Evolutionary conservation across 73 alveolate genomes (phyloP).

Genomic region (Paraurostyla sp.): DNA sequence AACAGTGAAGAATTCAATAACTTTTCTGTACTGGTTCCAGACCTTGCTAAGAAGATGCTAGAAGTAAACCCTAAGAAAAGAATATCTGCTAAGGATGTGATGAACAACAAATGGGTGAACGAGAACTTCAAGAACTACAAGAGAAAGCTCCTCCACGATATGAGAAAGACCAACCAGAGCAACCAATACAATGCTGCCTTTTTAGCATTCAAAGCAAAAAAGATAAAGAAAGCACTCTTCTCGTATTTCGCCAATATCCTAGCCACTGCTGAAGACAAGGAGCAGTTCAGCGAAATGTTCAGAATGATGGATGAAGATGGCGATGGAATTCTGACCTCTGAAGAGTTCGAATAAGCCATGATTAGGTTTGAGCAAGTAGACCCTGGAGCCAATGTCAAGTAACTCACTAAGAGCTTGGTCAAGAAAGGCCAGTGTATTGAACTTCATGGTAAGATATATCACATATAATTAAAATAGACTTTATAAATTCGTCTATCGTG

Average conservation of each 20-base stretch:
- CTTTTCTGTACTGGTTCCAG: conserved; percentile 76
- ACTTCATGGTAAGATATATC: conserved; percentile 37
- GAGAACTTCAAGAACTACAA: conserved; percentile 29
- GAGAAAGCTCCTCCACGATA: not conserved
- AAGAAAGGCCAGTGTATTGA: conserved; percentile 48
- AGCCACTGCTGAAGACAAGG: conserved; percentile 51
- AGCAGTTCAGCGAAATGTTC: conserved; percentile 39
- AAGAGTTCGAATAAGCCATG: conserved; percentile 50
- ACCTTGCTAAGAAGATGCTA: conserved; percentile 64
- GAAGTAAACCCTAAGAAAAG: conserved; percentile 67
- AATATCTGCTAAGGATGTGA: conserved; percentile 74
- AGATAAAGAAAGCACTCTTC: conserved; percentile 21
- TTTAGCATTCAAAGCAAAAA: conserved; percentile 38
- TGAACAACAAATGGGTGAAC: conserved; percentile 74
- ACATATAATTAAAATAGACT: not conserved
- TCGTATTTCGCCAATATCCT: conserved; percentile 24
- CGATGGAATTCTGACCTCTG: conserved; percentile 42
- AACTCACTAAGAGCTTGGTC: not conserved
- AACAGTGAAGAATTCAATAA: conserved; percentile 59
- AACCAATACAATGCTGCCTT: conserved; percentile 6
- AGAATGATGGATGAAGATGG: conserved; percentile 54
- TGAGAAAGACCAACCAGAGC: conserved; percentile 1
- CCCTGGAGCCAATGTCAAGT: conserved; percentile 1
- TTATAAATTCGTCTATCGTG: conserved; percentile 31
- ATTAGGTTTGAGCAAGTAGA: not conserved